Evolutionary conservation across 495 filamentous ascomycete species (phyloP).

Genomic region (Penicillium ucsense): DNA sequence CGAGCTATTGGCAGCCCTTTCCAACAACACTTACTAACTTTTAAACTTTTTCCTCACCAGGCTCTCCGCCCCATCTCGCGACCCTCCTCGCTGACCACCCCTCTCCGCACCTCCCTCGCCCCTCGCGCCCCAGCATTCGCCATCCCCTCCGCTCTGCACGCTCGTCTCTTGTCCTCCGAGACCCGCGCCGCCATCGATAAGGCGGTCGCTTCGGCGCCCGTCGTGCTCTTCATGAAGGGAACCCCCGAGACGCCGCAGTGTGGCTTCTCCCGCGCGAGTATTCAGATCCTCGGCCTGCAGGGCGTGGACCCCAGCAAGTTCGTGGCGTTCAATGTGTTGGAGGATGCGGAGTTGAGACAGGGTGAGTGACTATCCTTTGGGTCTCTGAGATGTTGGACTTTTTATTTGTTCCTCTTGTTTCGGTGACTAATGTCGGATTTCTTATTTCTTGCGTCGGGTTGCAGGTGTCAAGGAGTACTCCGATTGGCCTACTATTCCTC

Average conservation of each 20-base stretch:
- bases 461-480: constrained; percentile 96
- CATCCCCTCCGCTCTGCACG: constrained; percentile 25
- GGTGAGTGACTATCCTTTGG: constrained; percentile 42
- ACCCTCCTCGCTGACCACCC: constrained; percentile 10
- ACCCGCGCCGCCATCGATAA: constrained; percentile 76
- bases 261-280: constrained; percentile 89
- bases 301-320: constrained; percentile 97
- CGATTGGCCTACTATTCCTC: constrained; percentile 97
- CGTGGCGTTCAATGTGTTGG: constrained; percentile 90
- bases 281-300: constrained; percentile 89
- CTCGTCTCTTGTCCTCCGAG: constrained; percentile 66
- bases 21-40: background rate
- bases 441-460: background rate
- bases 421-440: too few relatives aligned
- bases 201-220: constrained; percentile 72
- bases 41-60: constrained; percentile 11
- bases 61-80: constrained; percentile 29
- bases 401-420: background rate
- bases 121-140: constrained; percentile 17
- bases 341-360: constrained; percentile 75
- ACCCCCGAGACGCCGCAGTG: constrained; percentile 97
- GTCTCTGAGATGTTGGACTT: background rate
- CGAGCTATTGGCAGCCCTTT: too few relatives aligned
- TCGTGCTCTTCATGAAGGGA: constrained; percentile 98
- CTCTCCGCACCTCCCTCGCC: background rate